Conservation (phyloP, 306 rosid genomes). For the Lathyrus tuberosus region DNA sequence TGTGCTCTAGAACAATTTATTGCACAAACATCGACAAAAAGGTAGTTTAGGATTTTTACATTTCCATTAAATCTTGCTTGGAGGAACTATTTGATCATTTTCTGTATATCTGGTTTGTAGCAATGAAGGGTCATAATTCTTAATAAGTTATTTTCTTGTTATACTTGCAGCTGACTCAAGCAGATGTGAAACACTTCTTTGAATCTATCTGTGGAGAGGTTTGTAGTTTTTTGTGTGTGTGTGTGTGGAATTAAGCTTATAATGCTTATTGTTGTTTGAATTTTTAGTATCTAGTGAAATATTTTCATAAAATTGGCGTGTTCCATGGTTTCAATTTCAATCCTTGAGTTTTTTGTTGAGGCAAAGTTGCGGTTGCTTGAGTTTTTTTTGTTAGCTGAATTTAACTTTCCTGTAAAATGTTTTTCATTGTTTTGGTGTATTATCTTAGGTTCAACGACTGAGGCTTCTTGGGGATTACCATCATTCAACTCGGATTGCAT, state of each 20-base stretch:
- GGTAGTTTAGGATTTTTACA: slow-evolving; percentile 53
- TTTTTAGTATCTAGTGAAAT: slow-evolving; percentile 30
- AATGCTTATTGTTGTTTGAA: slow-evolving; percentile 22
- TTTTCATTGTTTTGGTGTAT: slow-evolving; percentile 34
- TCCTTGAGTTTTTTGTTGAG: slow-evolving; percentile 43
- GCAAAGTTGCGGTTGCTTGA: slow-evolving; percentile 27
- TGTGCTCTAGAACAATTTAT: slow-evolving; percentile 97
- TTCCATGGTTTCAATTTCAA: slow-evolving; percentile 51
- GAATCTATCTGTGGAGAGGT: slow-evolving; percentile 99
- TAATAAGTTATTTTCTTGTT: slow-evolving; percentile 35
- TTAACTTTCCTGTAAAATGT: slow-evolving; percentile 24
- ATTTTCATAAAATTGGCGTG: slow-evolving; percentile 17
- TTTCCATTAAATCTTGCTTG: slow-evolving; percentile 28
- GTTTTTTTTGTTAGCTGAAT: slow-evolving; percentile 28
- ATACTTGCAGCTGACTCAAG: slow-evolving; percentile 81
- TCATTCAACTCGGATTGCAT: slow-evolving; percentile 95
- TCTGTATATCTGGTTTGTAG: slow-evolving; percentile 7
- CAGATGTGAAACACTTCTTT: slow-evolving; percentile 86
- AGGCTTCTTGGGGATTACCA: slow-evolving; percentile 98
- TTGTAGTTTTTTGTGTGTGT: slow-evolving; percentile 45
- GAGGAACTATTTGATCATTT: slow-evolving; percentile 16
- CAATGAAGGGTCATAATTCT: slow-evolving; percentile 7
- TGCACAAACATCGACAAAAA: slow-evolving; percentile 98
- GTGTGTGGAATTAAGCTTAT: neutral
- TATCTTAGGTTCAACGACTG: slow-evolving; percentile 80